Conservation (phyloP, 768 basidiomycete species). For the Candolleomyces eurysporus region DNA sequence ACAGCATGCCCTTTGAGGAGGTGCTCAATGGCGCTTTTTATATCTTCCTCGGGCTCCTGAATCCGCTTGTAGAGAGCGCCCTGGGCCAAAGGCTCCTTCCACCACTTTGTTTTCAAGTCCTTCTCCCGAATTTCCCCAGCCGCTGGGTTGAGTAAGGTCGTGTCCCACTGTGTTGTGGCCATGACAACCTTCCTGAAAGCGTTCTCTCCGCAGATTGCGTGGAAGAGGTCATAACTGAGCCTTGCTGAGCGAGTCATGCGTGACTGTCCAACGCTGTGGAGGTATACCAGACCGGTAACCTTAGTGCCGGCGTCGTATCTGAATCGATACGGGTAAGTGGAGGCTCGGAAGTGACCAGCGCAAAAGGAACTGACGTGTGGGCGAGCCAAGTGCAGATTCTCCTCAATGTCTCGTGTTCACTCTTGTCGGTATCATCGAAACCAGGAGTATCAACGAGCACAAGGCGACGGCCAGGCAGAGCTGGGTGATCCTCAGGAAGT, state of each 20-base stretch:
- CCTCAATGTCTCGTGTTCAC: too few relatives aligned
- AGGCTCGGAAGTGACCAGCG: too few relatives aligned
- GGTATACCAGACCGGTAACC: slow-evolving; percentile 1
- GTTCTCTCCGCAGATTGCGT: slow-evolving; percentile 1
- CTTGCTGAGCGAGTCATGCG: slow-evolving; percentile 2
- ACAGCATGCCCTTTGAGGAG: background rate
- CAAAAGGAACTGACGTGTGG: too few relatives aligned
- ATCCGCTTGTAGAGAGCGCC: background rate
- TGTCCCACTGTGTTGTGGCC: slow-evolving; percentile 2
- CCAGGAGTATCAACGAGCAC: too few relatives aligned
- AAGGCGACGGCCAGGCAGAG: too few relatives aligned
- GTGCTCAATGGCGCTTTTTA: background rate
- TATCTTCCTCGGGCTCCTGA: background rate
- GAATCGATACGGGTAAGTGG: background rate
- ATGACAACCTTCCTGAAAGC: background rate
- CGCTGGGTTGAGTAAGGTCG: background rate
- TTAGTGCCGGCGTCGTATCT: background rate
- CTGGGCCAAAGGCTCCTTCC: slow-evolving; percentile 10
- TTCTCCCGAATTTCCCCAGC: slow-evolving; percentile 10
- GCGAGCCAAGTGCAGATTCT: too few relatives aligned
- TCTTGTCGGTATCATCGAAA: too few relatives aligned
- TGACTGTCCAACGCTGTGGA: slow-evolving; percentile 1
- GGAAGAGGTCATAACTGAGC: slow-evolving; percentile 1
- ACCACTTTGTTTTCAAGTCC: slow-evolving; percentile 14
- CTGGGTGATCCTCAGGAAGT: too few relatives aligned